These are phyloP conservation scores for Vigna reflexopilosa DNA, from an alignment of 306 rosid species.

Conservation along the genomic window DNA sequence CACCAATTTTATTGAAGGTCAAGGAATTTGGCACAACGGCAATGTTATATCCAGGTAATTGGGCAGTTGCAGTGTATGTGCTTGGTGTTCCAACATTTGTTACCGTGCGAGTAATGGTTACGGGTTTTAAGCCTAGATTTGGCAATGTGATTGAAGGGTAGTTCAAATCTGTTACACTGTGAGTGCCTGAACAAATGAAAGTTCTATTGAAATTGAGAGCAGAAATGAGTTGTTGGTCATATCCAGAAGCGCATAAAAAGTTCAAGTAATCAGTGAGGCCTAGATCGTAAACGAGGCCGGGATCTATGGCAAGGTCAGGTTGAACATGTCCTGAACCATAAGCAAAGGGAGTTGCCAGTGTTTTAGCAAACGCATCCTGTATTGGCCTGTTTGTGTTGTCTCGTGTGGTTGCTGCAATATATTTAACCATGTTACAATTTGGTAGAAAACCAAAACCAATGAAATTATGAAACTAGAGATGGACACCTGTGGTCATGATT, in stretches of 20 bases:
- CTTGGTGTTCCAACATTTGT: conserved; percentile 43
- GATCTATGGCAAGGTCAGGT: neutral
- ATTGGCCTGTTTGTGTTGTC: neutral
- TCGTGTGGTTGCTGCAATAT: neutral
- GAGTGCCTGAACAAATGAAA: conserved; percentile 24
- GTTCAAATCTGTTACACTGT: conserved; percentile 32
- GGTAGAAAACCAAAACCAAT: too few relatives aligned
- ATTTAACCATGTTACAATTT: too few relatives aligned
- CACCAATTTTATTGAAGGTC: conserved; percentile 4
- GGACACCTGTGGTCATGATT: conserved; percentile 38
- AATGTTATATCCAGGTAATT: conserved; percentile 17
- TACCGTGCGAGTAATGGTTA: conserved; percentile 22
- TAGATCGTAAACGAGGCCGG: neutral
- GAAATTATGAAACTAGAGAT: neutral
- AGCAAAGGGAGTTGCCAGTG: neutral
- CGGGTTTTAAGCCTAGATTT: neutral
- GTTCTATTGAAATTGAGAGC: conserved; percentile 20
- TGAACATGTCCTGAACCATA: conserved; percentile 10
- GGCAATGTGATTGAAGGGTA: conserved; percentile 50
- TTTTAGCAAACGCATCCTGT: neutral
- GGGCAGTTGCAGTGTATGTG: conserved; percentile 8
- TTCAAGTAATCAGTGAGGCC: neutral
- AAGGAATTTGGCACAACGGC: conserved; percentile 31
- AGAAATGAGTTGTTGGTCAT: conserved; percentile 24
- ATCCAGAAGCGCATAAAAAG: conserved; percentile 40